Conservation (phyloP, 2,329 filamentous ascomycete species). For the Sporothrix schenckii region DNA sequence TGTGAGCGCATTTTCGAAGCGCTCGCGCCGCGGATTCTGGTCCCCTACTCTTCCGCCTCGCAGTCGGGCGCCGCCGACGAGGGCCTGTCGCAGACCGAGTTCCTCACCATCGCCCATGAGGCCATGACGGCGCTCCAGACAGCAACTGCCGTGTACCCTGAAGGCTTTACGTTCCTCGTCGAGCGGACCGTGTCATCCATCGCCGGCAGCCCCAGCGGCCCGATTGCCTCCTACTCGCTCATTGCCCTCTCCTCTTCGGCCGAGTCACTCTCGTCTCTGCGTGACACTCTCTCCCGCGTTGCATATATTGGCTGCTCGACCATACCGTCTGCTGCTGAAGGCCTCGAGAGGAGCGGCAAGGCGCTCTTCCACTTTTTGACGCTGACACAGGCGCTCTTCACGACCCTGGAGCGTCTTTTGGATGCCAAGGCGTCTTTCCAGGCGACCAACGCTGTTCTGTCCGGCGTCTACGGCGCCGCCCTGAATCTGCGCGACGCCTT, state of each 20-base stretch:
- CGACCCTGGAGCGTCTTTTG: conserved; percentile 46
- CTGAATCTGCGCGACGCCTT: conserved; percentile 47
- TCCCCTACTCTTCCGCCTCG: background rate
- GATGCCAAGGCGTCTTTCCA: conserved; percentile 41
- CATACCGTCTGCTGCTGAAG: conserved; percentile 41
- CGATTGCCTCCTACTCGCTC: background rate
- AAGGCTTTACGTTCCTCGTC: conserved; percentile 32
- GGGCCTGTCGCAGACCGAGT: conserved; percentile 22
- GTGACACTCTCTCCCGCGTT: conserved; percentile 50
- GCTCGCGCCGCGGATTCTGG: conserved; percentile 31
- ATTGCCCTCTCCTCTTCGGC: background rate
- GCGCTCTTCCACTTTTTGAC: conserved; percentile 37
- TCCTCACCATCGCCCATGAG: conserved; percentile 32
- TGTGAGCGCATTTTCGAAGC: conserved; percentile 37
- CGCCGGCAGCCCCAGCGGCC: background rate
- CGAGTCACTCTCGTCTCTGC: conserved; percentile 37
- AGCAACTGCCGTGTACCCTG: conserved; percentile 31
- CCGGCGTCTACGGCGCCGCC: conserved; percentile 43
- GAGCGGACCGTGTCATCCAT: conserved; percentile 11
- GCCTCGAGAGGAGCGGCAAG: background rate
- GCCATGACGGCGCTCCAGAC: conserved; percentile 34
- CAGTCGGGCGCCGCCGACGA: background rate
- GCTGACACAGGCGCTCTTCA: conserved; percentile 35
- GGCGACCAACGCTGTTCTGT: conserved; percentile 47
- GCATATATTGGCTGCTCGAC: conserved; percentile 56